A percentile compares a stretch with the other conserved stretches of the same genome.
These are phyloP conservation scores for Plectosphaerella sp. DNA, from an alignment of 2,329 filamentous ascomycete species.

Conservation along the genomic window DNA sequence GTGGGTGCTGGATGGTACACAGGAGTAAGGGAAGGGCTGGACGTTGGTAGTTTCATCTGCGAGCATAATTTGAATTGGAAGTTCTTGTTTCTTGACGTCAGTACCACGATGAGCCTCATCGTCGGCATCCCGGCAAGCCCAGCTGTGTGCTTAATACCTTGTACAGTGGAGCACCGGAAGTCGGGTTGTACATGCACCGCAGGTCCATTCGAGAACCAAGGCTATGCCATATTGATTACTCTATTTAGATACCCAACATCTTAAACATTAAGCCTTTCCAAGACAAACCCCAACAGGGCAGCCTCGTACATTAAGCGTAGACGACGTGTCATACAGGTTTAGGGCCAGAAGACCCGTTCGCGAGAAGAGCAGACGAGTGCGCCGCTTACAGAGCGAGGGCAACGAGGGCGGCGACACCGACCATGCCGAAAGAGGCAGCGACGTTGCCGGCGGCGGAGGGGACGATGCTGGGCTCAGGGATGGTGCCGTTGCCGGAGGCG, in stretches of 20 bases:
- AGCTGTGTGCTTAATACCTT: too few species aligned
- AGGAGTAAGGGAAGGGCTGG: not conserved
- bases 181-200: too few species aligned
- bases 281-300: not conserved
- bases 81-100: not conserved
- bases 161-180: too few species aligned
- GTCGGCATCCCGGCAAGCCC: too few species aligned
- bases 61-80: not conserved
- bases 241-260: not conserved
- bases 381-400: not conserved
- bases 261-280: not conserved
- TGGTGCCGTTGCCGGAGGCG: not conserved
- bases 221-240: too few species aligned
- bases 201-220: too few species aligned
- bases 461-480: not conserved
- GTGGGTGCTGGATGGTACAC: constrained; percentile 8
- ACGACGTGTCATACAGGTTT: not conserved
- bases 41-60: not conserved
- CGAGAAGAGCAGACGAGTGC: too few species aligned
- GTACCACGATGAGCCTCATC: too few species aligned
- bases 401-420: not conserved
- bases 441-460: not conserved
- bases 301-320: not conserved
- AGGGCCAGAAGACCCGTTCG: not conserved
- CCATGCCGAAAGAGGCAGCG: not conserved